These are phyloP conservation scores for Melaleuca alternifolia DNA, from an alignment of 345 rosid species.

Conservation along the genomic window DNA sequence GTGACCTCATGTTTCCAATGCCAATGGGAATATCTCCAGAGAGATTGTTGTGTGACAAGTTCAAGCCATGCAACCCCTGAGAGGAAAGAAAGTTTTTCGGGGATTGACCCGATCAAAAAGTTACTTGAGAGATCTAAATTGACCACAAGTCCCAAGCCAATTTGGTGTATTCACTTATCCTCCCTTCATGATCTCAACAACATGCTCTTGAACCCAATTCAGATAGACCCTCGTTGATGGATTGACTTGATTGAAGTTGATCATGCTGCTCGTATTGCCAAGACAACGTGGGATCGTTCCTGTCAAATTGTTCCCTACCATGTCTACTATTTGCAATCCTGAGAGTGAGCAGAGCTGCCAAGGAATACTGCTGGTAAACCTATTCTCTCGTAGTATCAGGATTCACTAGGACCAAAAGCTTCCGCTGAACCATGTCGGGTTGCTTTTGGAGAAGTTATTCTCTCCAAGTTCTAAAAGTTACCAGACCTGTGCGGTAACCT, in stretches of 20 bases:
- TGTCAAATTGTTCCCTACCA: neutral
- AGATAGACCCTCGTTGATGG: no score
- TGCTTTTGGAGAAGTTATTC: neutral
- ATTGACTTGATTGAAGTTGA: neutral
- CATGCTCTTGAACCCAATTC: neutral
- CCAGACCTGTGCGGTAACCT: neutral
- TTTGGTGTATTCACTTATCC: neutral
- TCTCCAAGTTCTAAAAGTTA: neutral
- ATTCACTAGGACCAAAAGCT: neutral
- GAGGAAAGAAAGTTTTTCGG: neutral
- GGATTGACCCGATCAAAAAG: slow-evolving; percentile 3
- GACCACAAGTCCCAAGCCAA: neutral
- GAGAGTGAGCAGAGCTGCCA: neutral
- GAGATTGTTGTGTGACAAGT: slow-evolving; percentile 8
- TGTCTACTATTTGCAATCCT: neutral
- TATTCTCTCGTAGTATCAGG: neutral
- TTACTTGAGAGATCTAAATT: slow-evolving; percentile 16
- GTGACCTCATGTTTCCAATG: neutral
- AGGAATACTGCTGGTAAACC: slow-evolving; percentile 7
- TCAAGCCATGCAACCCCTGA: slow-evolving; percentile 5
- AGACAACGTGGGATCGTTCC: neutral
- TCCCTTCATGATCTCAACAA: slow-evolving; percentile 4
- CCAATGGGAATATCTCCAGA: slow-evolving; percentile 1
- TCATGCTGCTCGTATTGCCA: neutral
- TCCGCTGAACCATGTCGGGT: neutral